A percentile compares a stretch with the other conserved stretches of the same genome.
Conservation (phyloP, 192 early-diverging fungal species). For the Chytriomyces hyalinus region DNA sequence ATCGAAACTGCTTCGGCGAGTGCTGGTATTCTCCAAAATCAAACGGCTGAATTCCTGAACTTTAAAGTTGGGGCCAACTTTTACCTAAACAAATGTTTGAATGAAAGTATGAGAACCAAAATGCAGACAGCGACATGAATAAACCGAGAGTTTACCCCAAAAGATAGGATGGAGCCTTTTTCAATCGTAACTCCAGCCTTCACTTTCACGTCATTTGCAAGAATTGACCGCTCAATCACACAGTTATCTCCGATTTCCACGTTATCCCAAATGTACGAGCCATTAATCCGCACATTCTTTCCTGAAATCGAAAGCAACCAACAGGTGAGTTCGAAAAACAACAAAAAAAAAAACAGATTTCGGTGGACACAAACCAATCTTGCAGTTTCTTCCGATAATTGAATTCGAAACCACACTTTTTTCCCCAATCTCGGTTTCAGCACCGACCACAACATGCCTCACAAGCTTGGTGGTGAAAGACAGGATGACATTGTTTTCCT, state of each 20-base stretch:
- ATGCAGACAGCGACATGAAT: conserved; percentile 58
- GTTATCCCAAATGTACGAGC: conserved; percentile 86
- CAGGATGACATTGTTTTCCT: conserved; percentile 74
- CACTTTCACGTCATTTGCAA: conserved; percentile 75
- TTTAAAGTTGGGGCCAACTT: conserved; percentile 74
- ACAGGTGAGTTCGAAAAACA: background rate
- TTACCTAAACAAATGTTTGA: conserved; percentile 43
- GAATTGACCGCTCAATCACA: conserved; percentile 69
- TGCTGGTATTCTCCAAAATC: conserved; percentile 16
- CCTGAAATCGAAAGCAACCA: conserved; percentile 45
- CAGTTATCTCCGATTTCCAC: conserved; percentile 72
- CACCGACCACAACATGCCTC: conserved; percentile 84
- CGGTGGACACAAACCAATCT: conserved; percentile 53
- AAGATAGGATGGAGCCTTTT: conserved; percentile 69
- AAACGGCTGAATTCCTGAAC: conserved; percentile 73
- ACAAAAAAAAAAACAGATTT: background rate
- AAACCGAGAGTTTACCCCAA: conserved; percentile 50
- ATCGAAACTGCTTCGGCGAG: too few relatives aligned
- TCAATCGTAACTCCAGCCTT: conserved; percentile 69
- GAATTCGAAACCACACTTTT: conserved; percentile 73
- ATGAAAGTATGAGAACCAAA: background rate
- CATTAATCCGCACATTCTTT: conserved; percentile 75
- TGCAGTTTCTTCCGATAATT: conserved; percentile 83
- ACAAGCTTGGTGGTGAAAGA: conserved; percentile 67
- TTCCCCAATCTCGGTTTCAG: conserved; percentile 75